Conservation (phyloP, 371 early-diverging fungal genomes). For the Apophysomyces trapeziformis region DNA sequence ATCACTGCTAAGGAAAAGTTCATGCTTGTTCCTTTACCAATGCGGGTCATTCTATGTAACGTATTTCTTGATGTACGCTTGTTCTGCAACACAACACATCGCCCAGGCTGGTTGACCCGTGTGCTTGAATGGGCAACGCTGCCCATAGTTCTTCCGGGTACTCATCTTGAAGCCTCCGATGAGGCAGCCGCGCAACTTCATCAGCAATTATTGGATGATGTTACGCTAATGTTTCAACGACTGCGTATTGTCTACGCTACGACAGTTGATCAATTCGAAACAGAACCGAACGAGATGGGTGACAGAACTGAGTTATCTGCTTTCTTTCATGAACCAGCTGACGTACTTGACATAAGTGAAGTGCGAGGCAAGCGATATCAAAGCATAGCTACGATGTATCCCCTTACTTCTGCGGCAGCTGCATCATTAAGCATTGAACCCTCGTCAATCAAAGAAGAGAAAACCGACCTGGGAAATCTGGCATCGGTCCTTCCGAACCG, state of each 20-base stretch:
- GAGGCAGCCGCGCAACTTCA: slow-evolving; percentile 1
- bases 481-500: slow-evolving; percentile 35
- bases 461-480: not conserved
- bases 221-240: slow-evolving; percentile 43
- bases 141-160: slow-evolving; percentile 28
- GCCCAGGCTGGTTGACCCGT: slow-evolving; percentile 65
- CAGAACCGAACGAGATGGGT: slow-evolving; percentile 20
- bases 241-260: slow-evolving; percentile 41
- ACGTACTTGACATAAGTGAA: not conserved
- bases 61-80: slow-evolving; percentile 63
- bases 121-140: slow-evolving; percentile 60
- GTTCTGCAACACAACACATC: slow-evolving; percentile 66
- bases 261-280: slow-evolving; percentile 28
- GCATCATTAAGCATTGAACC: slow-evolving; percentile 31
- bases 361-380: slow-evolving; percentile 8
- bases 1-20: slow-evolving; percentile 63
- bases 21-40: slow-evolving; percentile 55
- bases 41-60: slow-evolving; percentile 59
- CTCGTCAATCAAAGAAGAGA: slow-evolving; percentile 14
- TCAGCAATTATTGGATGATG: slow-evolving; percentile 34
- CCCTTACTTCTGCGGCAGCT: slow-evolving; percentile 23
- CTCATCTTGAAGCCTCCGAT: not conserved
- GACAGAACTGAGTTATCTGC: slow-evolving; percentile 5
- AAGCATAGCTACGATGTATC: slow-evolving; percentile 22
- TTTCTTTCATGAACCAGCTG: not conserved